These are phyloP conservation scores for Priceomyces fermenticarens DNA, from an alignment of 805 yeast species.

Conservation along the genomic window DNA sequence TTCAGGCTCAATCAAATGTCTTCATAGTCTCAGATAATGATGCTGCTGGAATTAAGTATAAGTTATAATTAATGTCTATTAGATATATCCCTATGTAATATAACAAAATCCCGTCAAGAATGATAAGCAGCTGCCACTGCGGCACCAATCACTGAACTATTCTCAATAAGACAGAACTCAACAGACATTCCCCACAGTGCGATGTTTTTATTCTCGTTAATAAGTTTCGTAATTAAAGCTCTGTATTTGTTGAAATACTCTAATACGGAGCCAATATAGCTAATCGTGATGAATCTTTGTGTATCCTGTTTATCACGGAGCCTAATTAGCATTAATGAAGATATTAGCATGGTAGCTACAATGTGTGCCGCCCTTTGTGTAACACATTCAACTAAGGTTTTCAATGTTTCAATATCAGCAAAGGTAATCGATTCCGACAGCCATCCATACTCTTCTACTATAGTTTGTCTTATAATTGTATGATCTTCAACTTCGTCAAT, in stretches of 20 bases:
- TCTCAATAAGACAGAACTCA: conserved; percentile 36
- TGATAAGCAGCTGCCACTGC: conserved; percentile 49
- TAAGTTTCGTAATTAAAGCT: conserved; percentile 18
- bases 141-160: conserved; percentile 52
- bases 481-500: conserved; percentile 28
- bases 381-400: conserved; percentile 32
- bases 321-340: conserved; percentile 28
- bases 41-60: conserved; percentile 39
- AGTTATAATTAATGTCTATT: conserved; percentile 19
- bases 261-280: conserved; percentile 53
- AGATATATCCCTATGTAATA: conserved; percentile 1
- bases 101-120: conserved; percentile 5
- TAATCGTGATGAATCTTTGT: conserved; percentile 29
- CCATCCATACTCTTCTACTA: conserved; percentile 22
- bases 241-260: conserved; percentile 41
- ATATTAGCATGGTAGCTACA: conserved; percentile 40
- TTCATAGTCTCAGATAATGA: conserved; percentile 46
- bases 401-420: conserved; percentile 26
- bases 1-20: conserved; percentile 46
- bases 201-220: conserved; percentile 23
- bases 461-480: conserved; percentile 14
- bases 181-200: conserved; percentile 27
- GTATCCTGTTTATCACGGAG: conserved; percentile 18
- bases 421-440: conserved; percentile 12
- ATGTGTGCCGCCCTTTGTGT: conserved; percentile 44